phyloP scores from a whole-genome alignment of 2,329 filamentous ascomycete genomes.

The Graphilbum fragrans region DNA sequence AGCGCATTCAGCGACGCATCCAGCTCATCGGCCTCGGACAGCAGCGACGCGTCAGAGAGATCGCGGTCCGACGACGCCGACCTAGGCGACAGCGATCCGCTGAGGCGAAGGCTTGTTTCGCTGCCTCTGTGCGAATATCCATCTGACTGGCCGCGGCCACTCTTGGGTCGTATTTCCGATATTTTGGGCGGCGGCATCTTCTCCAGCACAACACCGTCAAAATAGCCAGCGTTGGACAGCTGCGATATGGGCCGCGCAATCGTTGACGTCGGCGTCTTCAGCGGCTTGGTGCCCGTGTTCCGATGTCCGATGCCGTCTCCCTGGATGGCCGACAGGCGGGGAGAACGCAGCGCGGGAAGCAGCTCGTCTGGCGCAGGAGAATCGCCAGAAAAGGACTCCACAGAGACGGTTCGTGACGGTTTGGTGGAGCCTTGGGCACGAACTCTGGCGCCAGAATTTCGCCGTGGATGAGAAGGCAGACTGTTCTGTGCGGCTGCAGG shows the following conservation, averaged over 20 bases:
- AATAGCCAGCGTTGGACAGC: constrained; percentile 18
- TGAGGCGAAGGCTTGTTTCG: constrained; percentile 5
- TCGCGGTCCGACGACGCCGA: constrained; percentile 12
- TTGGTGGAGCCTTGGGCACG: constrained; percentile 16
- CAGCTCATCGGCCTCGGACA: constrained; percentile 6
- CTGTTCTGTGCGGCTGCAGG: neutral
- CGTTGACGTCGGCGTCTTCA: constrained; percentile 12
- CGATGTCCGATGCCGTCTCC: constrained; percentile 10
- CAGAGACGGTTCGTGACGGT: constrained; percentile 19
- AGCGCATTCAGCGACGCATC: constrained; percentile 20
- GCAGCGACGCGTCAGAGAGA: constrained; percentile 10
- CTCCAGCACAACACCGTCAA: constrained; percentile 19
- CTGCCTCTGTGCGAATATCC: constrained; percentile 9
- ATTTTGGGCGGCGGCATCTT: constrained; percentile 19
- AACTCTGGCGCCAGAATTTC: constrained; percentile 21
- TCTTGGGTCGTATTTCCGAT: constrained; percentile 12
- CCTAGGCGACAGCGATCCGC: constrained; percentile 6
- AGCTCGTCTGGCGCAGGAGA: constrained; percentile 15
- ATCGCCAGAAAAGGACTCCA: constrained; percentile 19
- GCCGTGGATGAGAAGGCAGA: constrained; percentile 9
- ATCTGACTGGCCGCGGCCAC: constrained; percentile 11
- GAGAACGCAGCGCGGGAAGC: constrained; percentile 17
- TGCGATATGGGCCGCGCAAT: constrained; percentile 21
- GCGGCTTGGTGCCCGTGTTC: constrained; percentile 6
- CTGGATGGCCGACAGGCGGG: constrained; percentile 12